A percentile compares a stretch with the other conserved stretches of the same genome.
These are phyloP conservation scores for Sordaria brevicollis DNA, from an alignment of 495 filamentous ascomycete species.

Conservation along the genomic window DNA sequence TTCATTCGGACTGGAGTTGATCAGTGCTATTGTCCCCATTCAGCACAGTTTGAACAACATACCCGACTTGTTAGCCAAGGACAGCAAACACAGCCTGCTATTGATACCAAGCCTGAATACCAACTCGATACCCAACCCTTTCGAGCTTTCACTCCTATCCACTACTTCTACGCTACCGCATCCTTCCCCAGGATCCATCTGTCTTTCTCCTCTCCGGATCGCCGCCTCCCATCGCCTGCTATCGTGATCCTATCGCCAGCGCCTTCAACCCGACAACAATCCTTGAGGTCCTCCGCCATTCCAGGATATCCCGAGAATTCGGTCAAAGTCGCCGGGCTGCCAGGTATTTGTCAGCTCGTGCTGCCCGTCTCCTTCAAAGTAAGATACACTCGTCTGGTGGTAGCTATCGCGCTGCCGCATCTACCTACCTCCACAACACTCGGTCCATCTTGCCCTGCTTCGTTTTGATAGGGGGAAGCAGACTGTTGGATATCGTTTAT, in stretches of 20 bases:
- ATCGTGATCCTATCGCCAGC: not conserved
- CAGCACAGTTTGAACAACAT: not conserved
- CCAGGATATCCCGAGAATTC: not conserved
- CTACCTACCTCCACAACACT: conserved; percentile 1
- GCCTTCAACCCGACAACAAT: not conserved
- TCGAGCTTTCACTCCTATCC: not conserved
- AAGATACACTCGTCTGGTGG: conserved; percentile 2
- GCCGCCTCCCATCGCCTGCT: not conserved
- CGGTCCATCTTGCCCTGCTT: conserved; percentile 12
- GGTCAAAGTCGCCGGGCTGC: conserved; percentile 3
- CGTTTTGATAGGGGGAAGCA: not conserved
- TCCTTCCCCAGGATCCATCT: not conserved
- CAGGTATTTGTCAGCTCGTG: not conserved
- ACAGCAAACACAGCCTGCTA: not conserved
- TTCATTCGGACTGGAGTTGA: conserved; percentile 7
- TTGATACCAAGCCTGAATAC: not conserved
- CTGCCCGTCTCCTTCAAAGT: not conserved
- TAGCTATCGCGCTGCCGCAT: not conserved
- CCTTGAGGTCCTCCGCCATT: not conserved
- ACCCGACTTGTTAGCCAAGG: not conserved
- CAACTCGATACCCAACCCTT: not conserved
- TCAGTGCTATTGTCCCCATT: not conserved
- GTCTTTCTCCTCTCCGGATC: not conserved
- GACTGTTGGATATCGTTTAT: not conserved
- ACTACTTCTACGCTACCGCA: not conserved